Evolutionary conservation across 169 alveolate species (phyloP), one percentile per base, ranked within the genome.

Genomic region (Cryptosporidium ryanae): DNA sequence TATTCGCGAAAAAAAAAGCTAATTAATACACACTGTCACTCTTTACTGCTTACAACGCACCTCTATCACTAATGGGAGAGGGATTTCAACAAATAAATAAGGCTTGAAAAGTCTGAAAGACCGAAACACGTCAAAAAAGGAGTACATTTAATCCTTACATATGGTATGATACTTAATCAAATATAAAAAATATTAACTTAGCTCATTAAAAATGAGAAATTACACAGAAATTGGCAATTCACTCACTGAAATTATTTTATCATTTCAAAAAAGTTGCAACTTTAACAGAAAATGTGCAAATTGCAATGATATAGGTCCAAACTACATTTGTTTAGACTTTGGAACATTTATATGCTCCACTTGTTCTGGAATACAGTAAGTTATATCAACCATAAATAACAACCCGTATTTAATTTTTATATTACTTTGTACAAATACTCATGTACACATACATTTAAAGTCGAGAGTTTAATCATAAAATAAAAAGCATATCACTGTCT

Each of bases 231-330:
- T 6, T 38, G 87, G 59, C n/a, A 25, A 64, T 4, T 17, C 12
- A 38, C 27, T 87, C 13, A 54, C 81, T 50, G 83, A 87, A 65
- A 71, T 49, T 23, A 48, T 87, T 31, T 46, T 82, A 31, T 82
- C 81, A 25, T 81, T 87, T 64, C 92, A 87, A 65, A 83, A 52
- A 48, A 52, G 64, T 25, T 50, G 63, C 38, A 25, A 6, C 52
- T 68, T 50, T 57, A 82, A 91, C 76, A 83, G 89, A 55, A 90
- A 68, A 68, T 92, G 94, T 82, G 92, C 92, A 52, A 92, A 92
- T 83, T 92, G 94, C 54, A 66, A 81, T 59, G 92, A 92, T 50
- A 84, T 90, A 52, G 94, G 94, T 13, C 92, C 94, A 61, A 90
- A 91, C 31, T 92, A 92, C 83, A 91, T 90, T 29, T 84, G 93